Evolutionary conservation across 2,329 filamentous ascomycete species (phyloP), one percentile per base, ranked within the genome.

Genomic region (Aspergillus pseudotamarii): DNA sequence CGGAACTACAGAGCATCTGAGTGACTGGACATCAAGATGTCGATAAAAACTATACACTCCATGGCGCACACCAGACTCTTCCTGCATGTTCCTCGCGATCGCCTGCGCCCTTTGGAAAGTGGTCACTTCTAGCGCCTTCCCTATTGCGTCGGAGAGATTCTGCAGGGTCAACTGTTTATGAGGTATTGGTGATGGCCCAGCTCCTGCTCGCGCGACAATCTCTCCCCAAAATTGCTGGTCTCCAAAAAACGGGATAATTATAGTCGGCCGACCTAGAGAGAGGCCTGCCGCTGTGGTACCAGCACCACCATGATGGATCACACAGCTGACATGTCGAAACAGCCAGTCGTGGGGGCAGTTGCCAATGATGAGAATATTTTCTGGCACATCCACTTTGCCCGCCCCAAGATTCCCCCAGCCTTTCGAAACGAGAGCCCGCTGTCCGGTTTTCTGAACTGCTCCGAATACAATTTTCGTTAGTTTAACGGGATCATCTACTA

Each of bases 321-420:
- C 41, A 16, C 41, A 45, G 6, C 6, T 5, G 41, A 45, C 41
- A 8, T 10, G 16, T 16, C 19, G 16, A 16, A 45, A 45, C 6
- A 45, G 41, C 41, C 43, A 46, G 21, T 43, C 43, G 11, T 46
- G 43, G 5, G 43, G 43, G 9, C 19, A 21, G 0, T 46, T 23
- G 3, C n/a, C 43, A 26, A 26, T 11, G 21, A 4, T 2, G 26
- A 11, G 5, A 32, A 32, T 32, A 9, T 10, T 32, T 32, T 32
- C 30, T 1, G 30, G 30, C 8, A 32, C 10, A 10, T 32, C 30
- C 1, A 32, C 10, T 32, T 32, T 9, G 8, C 30, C 30, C 8
- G 30, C 30, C 12, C 58, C 58, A n/a, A 60, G 19, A 23, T 30
- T 16, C 12, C 46, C 36, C 58, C 58, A 60, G 26, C 58, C 58